Conservation (phyloP, 257 asterid genomes). For the Rubia yunnanensis region DNA sequence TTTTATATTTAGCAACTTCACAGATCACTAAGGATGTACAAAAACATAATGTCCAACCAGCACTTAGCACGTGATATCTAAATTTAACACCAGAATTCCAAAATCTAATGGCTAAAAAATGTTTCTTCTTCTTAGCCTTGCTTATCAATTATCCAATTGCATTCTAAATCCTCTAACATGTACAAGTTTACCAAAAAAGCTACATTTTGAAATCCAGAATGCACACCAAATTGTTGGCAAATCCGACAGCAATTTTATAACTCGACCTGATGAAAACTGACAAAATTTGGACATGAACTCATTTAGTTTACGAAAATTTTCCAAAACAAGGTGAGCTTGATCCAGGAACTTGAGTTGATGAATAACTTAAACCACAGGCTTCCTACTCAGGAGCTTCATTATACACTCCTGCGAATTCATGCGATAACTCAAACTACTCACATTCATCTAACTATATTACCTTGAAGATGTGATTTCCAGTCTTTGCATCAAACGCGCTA, state of each 20-base stretch:
- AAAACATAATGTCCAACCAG: neutral
- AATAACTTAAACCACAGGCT: conserved; percentile 68
- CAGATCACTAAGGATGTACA: neutral
- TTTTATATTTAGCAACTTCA: neutral
- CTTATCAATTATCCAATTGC: too few relatives aligned
- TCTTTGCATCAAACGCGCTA: conserved; percentile 82
- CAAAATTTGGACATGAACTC: too few relatives aligned
- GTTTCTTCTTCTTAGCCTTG: too few relatives aligned
- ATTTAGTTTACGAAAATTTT: conserved; percentile 10
- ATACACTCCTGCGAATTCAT: conserved; percentile 55
- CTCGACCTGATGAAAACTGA: too few relatives aligned
- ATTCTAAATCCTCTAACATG: neutral
- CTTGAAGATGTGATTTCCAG: conserved; percentile 84
- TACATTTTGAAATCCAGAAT: conserved; percentile 28
- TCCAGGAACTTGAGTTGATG: conserved; percentile 75
- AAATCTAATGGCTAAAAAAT: neutral
- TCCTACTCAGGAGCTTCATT: conserved; percentile 40
- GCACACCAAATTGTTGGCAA: conserved; percentile 16
- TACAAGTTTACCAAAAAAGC: neutral
- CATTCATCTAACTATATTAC: conserved; percentile 18
- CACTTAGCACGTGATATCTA: neutral
- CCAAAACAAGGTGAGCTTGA: conserved; percentile 69
- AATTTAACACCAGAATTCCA: neutral
- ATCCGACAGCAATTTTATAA: conserved; percentile 25
- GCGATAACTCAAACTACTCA: neutral